These are phyloP conservation scores for Penicillium arizonense DNA, from an alignment of 495 filamentous ascomycete genomes.

Conservation along the genomic window DNA sequence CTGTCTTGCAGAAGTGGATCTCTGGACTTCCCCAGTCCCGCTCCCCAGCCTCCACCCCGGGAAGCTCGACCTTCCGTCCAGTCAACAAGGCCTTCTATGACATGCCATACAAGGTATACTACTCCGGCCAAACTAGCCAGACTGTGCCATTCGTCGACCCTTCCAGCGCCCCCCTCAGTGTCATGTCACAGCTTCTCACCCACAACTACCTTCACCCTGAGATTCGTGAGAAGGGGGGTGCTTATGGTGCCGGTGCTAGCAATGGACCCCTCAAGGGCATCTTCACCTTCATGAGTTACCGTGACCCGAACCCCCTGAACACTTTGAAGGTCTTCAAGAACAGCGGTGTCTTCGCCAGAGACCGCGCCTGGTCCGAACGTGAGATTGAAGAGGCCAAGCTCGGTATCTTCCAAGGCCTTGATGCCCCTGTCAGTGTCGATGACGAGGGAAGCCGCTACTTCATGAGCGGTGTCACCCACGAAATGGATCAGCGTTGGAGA, in stretches of 20 bases:
- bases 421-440: conserved; percentile 85
- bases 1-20: conserved; percentile 70
- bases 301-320: conserved; percentile 94
- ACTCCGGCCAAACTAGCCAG: conserved; percentile 74
- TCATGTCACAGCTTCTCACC: conserved; percentile 90
- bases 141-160: conserved; percentile 82
- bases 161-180: conserved; percentile 73
- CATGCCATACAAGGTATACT: conserved; percentile 95
- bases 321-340: conserved; percentile 80
- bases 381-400: conserved; percentile 96
- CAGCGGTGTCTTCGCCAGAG: conserved; percentile 79
- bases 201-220: conserved; percentile 97
- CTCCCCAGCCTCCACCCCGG: conserved; percentile 32
- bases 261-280: conserved; percentile 73
- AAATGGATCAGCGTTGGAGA: conserved; percentile 84
- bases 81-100: conserved; percentile 82
- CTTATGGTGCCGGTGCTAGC: conserved; percentile 91
- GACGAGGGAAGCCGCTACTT: conserved; percentile 85
- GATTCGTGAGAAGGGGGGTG: conserved; percentile 95
- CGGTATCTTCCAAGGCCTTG: conserved; percentile 91
- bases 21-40: conserved; percentile 49
- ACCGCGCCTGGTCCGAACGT: conserved; percentile 78
- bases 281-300: conserved; percentile 94
- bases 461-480: conserved; percentile 77
- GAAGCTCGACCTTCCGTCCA: conserved; percentile 31